phyloP scores from a whole-genome alignment of 75 land plant species.

The Ceratopteris richardii region DNA sequence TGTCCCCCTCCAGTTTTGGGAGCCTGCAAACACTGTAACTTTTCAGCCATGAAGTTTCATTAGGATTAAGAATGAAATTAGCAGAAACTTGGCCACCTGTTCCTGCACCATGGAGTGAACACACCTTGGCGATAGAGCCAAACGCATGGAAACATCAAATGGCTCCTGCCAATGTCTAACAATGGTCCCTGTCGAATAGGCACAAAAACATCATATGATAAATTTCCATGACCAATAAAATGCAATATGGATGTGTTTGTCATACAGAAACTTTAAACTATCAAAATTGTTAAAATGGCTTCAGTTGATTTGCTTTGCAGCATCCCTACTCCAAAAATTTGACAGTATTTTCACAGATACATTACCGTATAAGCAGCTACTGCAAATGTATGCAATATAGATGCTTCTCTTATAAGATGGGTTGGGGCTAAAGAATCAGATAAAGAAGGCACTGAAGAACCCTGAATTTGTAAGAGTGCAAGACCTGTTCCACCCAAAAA shows the following conservation, averaged over 20 bases:
- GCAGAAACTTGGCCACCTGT: conserved; percentile 32
- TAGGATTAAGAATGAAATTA: neutral
- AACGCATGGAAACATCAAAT: conserved; percentile 66
- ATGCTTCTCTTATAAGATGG: conserved; percentile 42
- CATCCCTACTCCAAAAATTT: no score
- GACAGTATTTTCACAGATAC: no score
- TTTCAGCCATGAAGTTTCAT: neutral
- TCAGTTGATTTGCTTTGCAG: no score
- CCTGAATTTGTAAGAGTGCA: conserved; percentile 53
- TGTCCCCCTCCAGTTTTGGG: conserved; percentile 76
- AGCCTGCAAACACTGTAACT: conserved; percentile 36
- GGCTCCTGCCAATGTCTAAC: conserved; percentile 80
- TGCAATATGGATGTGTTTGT: neutral
- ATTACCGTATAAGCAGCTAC: conserved; percentile 94
- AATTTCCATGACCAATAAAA: neutral
- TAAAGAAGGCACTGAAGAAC: conserved; percentile 3
- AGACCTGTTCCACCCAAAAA: no score
- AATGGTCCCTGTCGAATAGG: conserved; percentile 57
- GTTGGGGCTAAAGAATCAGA: conserved; percentile 46
- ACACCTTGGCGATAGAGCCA: conserved; percentile 88
- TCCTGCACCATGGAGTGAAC: conserved; percentile 66
- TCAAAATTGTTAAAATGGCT: no score
- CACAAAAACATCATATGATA: neutral
- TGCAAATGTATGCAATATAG: conserved; percentile 66
- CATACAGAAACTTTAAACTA: no score